These are phyloP conservation scores for Cladosporium sp. DNA, from an alignment of 2,329 filamentous ascomycete species.

Conservation along the genomic window DNA sequence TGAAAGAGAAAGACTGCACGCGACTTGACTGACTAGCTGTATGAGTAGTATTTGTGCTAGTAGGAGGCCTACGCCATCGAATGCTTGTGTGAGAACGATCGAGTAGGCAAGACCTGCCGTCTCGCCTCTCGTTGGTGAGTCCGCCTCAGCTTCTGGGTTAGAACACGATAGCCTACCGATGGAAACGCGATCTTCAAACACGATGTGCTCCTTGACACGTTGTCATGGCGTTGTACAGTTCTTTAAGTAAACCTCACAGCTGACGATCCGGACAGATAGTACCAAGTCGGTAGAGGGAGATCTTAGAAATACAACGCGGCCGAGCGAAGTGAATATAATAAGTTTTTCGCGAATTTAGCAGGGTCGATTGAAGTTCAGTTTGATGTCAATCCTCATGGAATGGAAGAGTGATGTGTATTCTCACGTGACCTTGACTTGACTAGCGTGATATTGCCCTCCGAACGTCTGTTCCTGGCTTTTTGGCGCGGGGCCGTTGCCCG, in stretches of 20 bases:
- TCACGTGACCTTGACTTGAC: neutral
- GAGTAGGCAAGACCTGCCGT: neutral
- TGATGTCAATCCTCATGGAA: neutral
- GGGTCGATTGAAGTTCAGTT: neutral
- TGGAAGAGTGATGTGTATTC: neutral
- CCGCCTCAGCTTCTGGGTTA: neutral
- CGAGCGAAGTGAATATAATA: no score
- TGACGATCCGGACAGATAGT: no score
- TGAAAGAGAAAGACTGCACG: no score
- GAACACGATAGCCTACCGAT: neutral
- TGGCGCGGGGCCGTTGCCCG: conserved; percentile 2
- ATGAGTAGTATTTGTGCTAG: no score
- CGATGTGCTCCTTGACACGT: no score
- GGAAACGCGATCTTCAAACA: neutral
- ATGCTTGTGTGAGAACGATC: neutral
- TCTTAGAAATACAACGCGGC: no score
- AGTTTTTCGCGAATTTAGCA: no score
- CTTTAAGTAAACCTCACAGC: no score
- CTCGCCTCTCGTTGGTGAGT: neutral
- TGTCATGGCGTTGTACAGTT: neutral
- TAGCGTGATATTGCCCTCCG: neutral
- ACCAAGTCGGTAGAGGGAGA: no score
- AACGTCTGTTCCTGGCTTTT: neutral
- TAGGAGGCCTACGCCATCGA: neutral
- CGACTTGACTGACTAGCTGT: no score